Percentiles rank a stretch among this genome's conserved stretches.
Evolutionary conservation across 2,329 filamentous ascomycete genomes (phyloP).

Genomic region (Ophiosphaerella herpotricha): DNA sequence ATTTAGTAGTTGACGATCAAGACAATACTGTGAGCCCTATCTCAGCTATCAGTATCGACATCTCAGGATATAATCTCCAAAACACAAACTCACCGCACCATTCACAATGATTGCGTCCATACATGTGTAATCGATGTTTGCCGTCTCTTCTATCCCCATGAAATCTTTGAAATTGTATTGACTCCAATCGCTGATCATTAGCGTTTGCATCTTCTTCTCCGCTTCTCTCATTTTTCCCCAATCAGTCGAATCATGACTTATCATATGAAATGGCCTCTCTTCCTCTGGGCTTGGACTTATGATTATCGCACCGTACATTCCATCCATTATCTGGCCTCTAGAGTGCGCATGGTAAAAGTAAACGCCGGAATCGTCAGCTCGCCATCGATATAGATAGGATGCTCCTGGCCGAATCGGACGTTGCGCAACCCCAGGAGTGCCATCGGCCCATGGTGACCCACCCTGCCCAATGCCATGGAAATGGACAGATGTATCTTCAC

Average conservation of each 20-base stretch:
- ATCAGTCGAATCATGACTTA: background rate
- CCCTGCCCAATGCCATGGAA: slow-evolving; percentile 1
- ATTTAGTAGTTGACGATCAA: background rate
- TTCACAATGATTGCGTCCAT: slow-evolving; percentile 4
- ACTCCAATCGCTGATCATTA: slow-evolving; percentile 4
- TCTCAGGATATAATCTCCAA: too few species aligned
- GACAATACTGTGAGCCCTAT: slow-evolving; percentile 1
- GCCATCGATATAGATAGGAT: background rate
- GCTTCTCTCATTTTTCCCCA: background rate
- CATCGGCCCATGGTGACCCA: background rate
- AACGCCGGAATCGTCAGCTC: background rate
- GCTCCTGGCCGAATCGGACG: slow-evolving; percentile 1
- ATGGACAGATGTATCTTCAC: background rate
- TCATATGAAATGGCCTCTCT: background rate
- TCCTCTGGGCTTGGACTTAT: background rate
- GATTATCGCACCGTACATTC: background rate
- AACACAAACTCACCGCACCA: background rate
- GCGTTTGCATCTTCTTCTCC: slow-evolving; percentile 1
- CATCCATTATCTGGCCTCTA: slow-evolving; percentile 1
- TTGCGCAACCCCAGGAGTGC: background rate
- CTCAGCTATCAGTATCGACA: background rate
- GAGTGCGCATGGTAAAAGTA: slow-evolving; percentile 2
- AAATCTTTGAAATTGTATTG: background rate
- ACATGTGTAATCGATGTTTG: slow-evolving; percentile 2
- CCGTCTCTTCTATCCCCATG: background rate